These are phyloP conservation scores for Chalara sp. DNA, from an alignment of 2,329 filamentous ascomycete species.

Conservation along the genomic window DNA sequence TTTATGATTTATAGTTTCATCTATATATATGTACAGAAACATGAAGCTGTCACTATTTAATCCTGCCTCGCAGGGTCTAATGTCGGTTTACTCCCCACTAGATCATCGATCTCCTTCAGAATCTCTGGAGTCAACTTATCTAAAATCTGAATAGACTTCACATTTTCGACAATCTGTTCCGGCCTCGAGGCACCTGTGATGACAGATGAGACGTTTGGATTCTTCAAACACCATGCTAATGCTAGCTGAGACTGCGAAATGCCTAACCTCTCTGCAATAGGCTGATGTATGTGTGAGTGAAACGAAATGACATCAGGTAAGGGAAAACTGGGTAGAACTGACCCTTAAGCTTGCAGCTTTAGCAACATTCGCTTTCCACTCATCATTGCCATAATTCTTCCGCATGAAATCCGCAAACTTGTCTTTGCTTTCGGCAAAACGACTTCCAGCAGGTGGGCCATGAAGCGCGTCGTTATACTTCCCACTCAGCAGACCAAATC, in stretches of 20 bases:
- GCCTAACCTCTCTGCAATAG: constrained; percentile 51
- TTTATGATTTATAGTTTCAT: no score
- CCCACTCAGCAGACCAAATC: constrained; percentile 50
- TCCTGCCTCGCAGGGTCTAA: not conserved
- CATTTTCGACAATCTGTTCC: constrained; percentile 45
- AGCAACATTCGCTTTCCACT: constrained; percentile 21
- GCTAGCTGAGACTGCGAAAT: constrained; percentile 44
- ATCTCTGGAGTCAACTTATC: constrained; percentile 42
- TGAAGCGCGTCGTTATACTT: constrained; percentile 55
- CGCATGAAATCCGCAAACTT: constrained; percentile 29
- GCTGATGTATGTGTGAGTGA: constrained; percentile 15
- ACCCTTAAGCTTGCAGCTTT: constrained; percentile 35
- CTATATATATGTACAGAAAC: no score
- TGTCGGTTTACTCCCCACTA: constrained; percentile 29
- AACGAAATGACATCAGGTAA: no score
- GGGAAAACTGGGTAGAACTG: constrained; percentile 12
- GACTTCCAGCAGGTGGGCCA: constrained; percentile 40
- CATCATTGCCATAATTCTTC: constrained; percentile 34
- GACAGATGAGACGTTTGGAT: constrained; percentile 43
- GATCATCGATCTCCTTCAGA: constrained; percentile 42
- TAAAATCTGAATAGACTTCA: constrained; percentile 36
- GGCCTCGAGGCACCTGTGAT: constrained; percentile 45
- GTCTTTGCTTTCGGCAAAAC: constrained; percentile 47
- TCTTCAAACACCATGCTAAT: constrained; percentile 46
- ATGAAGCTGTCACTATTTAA: not conserved